Percentiles rank a stretch among this genome's conserved stretches.
Conservation (phyloP, 768 basidiomycete species). For the Mycena chlorophos region DNA sequence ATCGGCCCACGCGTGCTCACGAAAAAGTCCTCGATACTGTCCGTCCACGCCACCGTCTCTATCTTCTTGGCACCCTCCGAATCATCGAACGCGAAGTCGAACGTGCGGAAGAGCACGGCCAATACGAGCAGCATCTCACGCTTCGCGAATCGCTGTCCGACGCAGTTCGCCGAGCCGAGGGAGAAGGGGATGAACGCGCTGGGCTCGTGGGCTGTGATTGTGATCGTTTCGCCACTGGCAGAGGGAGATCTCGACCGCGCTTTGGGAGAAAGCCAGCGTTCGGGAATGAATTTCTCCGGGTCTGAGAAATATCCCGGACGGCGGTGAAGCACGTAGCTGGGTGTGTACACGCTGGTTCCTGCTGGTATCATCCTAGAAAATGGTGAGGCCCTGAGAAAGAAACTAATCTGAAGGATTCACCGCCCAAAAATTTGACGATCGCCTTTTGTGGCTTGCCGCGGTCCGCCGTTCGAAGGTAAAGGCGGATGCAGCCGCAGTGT, state of each 20-base stretch:
- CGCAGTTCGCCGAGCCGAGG: constrained; percentile 42
- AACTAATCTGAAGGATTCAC: too few relatives aligned
- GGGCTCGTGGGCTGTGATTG: constrained; percentile 24
- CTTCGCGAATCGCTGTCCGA: constrained; percentile 43
- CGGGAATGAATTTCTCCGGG: constrained; percentile 46
- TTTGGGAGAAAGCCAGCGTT: constrained; percentile 35
- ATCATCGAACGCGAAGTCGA: constrained; percentile 38
- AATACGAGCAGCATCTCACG: constrained; percentile 43
- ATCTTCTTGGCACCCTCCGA: constrained; percentile 27
- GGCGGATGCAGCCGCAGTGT: constrained; percentile 50
- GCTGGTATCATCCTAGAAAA: constrained; percentile 44
- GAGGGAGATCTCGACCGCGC: too few relatives aligned
- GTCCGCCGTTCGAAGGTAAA: constrained; percentile 42
- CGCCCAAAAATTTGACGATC: too few relatives aligned
- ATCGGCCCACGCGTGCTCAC: constrained; percentile 34
- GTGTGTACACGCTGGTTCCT: constrained; percentile 46
- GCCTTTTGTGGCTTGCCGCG: too few relatives aligned
- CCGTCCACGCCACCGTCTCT: constrained; percentile 29
- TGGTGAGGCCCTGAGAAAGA: too few relatives aligned
- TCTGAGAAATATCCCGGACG: constrained; percentile 49
- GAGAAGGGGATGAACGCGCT: constrained; percentile 47
- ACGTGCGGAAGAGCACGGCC: constrained; percentile 37
- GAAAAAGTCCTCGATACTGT: constrained; percentile 37
- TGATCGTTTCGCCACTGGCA: constrained; percentile 1
- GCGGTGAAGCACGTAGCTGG: constrained; percentile 45